These are phyloP conservation scores for Globisporangium acanthophoron DNA, from an alignment of 352 stramenopile species.

Conservation along the genomic window DNA sequence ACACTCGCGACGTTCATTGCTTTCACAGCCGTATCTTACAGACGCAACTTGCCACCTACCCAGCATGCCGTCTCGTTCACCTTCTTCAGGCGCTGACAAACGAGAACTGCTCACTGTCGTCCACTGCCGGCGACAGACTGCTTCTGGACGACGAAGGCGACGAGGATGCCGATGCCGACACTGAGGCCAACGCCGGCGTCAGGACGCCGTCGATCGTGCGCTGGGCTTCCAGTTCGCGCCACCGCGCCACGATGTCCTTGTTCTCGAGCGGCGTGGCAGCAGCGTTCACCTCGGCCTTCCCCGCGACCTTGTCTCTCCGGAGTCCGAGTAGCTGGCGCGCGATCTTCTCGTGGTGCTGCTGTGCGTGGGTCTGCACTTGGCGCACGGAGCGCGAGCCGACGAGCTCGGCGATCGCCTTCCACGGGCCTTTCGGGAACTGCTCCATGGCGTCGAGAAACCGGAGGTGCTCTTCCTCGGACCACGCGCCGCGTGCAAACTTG, in stretches of 20 bases:
- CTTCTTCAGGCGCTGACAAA: neutral
- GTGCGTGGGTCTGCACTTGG: slow-evolving; percentile 20
- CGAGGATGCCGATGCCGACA: neutral
- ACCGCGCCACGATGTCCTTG: slow-evolving; percentile 4
- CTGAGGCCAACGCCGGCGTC: neutral
- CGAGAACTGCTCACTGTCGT: neutral
- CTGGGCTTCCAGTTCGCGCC: slow-evolving; percentile 4
- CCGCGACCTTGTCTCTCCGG: neutral
- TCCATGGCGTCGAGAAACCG: slow-evolving; percentile 18
- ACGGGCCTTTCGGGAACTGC: slow-evolving; percentile 14
- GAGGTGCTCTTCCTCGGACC: slow-evolving; percentile 18
- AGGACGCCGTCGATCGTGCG: slow-evolving; percentile 4
- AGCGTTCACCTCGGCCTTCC: neutral
- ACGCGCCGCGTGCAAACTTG: slow-evolving; percentile 7
- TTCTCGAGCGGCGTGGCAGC: neutral
- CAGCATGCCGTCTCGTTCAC: neutral
- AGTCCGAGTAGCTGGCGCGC: slow-evolving; percentile 11
- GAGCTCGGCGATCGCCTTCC: slow-evolving; percentile 17
- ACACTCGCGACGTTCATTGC: neutral
- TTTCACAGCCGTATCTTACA: neutral
- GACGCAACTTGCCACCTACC: neutral
- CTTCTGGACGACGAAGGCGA: neutral
- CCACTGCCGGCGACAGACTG: neutral
- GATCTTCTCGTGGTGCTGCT: slow-evolving; percentile 24
- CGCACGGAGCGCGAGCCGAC: slow-evolving; percentile 18